Evolutionary conservation across 1,284 basidiomycete species (phyloP).

Genomic region (Puccinia brachypodii): DNA sequence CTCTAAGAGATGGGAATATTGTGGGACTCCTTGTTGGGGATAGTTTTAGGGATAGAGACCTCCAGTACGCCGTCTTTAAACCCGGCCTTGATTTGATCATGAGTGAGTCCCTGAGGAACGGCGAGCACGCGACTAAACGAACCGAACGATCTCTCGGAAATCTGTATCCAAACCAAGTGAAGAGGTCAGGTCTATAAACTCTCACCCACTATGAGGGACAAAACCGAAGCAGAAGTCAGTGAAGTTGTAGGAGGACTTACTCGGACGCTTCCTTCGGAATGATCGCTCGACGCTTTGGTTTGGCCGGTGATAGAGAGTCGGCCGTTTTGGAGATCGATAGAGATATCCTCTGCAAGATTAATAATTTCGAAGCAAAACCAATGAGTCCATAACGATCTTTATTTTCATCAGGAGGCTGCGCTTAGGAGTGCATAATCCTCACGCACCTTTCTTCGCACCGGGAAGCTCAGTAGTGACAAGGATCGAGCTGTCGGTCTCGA

Average conservation of each 20-base stretch:
- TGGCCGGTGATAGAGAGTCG: slow-evolving; percentile 29
- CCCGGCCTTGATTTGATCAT: slow-evolving; percentile 43
- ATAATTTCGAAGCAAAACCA: not conserved
- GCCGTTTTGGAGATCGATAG: slow-evolving; percentile 42
- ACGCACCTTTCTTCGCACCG: slow-evolving; percentile 41
- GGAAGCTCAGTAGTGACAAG: slow-evolving; percentile 30
- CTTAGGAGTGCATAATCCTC: not conserved
- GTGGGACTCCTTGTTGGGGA: slow-evolving; percentile 26
- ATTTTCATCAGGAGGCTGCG: not conserved
- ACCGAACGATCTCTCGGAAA: slow-evolving; percentile 44
- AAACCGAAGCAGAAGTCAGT: not conserved
- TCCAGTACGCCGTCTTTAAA: slow-evolving; percentile 40
- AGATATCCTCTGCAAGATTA: slow-evolving; percentile 39
- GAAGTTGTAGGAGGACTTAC: slow-evolving; percentile 1
- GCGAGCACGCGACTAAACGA: slow-evolving; percentile 26
- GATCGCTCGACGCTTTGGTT: slow-evolving; percentile 36
- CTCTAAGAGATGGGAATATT: slow-evolving; percentile 33
- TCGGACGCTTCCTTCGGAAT: slow-evolving; percentile 26
- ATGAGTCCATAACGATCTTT: not conserved
- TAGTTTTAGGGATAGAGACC: slow-evolving; percentile 24
- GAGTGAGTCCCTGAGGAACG: slow-evolving; percentile 24
- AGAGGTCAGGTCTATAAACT: not conserved
- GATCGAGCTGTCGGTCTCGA: slow-evolving; percentile 30
- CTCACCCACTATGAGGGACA: not conserved
- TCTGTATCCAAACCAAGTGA: not conserved